Evolutionary conservation across 768 basidiomycete species (phyloP), one percentile per base, ranked within the genome.

Genomic region (Daedalea quercina): DNA sequence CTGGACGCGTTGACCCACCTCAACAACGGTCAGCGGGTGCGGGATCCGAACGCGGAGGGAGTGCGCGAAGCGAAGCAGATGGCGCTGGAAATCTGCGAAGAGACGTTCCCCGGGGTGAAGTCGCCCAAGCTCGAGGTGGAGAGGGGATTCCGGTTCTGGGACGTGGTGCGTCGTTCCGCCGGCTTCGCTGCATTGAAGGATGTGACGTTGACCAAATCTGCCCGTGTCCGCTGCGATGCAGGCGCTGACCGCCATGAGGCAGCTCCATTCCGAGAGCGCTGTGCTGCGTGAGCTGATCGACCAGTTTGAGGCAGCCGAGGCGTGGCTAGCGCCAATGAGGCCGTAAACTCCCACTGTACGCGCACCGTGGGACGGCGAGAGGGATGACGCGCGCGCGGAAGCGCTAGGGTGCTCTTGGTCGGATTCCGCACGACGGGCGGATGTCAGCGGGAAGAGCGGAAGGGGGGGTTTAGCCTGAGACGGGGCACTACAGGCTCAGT

Each of bases 91-190:
- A 85, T 95, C 60, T 89, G 94, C 66, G 94, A 97, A 63, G 88
- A 94, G 65, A 93, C 90, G 52, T 97, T 98, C 77, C 80, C 86
- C 19, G 93, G 90, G 20, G 90, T 99, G 60, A 95, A 94, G 75
- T 69, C 64, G 53, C 91, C 94, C 3, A 83, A 85, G 70, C 73
- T 73, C 55, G 95, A 98, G 76, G 88, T 99, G 54, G 93, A 96
- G 70, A 74, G 95, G 47, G 95, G 95, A 6, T 97, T 99, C 77
- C 77, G 95, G 63, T 99, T 98, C 77, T 99, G 95, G 95, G 93
- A 97, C 67, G 79, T 94, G 70, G 94, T 96, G 65, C 73, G 93
- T 81, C 37, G 15, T 35, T 17, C 34, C 34, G 34, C 37, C 12
- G 44, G 19, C 46, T 31, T 26, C 26, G 24, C 28, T 44, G 44